phyloP scores from a whole-genome alignment of 108 stramenopile species.

The Epipyxis sp. region DNA sequence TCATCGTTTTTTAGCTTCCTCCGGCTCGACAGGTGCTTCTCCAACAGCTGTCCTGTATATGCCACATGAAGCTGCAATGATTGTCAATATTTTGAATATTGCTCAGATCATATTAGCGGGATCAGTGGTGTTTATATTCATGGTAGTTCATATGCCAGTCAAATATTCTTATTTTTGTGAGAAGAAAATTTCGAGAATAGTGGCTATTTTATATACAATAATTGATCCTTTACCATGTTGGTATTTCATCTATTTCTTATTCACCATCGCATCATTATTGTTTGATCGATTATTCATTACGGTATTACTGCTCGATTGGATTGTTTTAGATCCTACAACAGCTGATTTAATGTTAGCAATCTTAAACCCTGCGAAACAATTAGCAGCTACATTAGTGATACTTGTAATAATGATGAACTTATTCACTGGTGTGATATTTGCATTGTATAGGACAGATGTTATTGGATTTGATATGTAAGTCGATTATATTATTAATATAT shows the following conservation, averaged over 20 bases:
- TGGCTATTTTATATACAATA: not conserved
- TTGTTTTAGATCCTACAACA: slow-evolving; percentile 26
- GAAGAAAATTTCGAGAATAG: not conserved
- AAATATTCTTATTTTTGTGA: not conserved
- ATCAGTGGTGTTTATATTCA: not conserved
- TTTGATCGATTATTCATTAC: not conserved
- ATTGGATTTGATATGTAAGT: no score
- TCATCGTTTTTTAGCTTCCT: not conserved
- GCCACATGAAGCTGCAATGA: not conserved
- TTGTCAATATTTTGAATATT: slow-evolving; percentile 13
- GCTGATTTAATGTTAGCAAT: not conserved
- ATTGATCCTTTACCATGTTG: slow-evolving; percentile 13
- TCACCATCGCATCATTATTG: not conserved
- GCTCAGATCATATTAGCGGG: not conserved
- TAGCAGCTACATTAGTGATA: not conserved
- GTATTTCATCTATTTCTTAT: slow-evolving; percentile 10
- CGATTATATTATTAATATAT: no score
- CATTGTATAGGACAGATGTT: not conserved
- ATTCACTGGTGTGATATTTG: not conserved
- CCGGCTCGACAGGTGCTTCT: not conserved
- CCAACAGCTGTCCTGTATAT: not conserved
- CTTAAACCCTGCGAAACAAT: not conserved
- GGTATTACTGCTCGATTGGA: not conserved
- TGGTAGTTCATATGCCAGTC: slow-evolving; percentile 7
- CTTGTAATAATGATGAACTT: not conserved